A percentile compares a stretch with the other conserved stretches of the same genome.
Conservation (phyloP, 257 asterid species). For the Misopates orontium region DNA sequence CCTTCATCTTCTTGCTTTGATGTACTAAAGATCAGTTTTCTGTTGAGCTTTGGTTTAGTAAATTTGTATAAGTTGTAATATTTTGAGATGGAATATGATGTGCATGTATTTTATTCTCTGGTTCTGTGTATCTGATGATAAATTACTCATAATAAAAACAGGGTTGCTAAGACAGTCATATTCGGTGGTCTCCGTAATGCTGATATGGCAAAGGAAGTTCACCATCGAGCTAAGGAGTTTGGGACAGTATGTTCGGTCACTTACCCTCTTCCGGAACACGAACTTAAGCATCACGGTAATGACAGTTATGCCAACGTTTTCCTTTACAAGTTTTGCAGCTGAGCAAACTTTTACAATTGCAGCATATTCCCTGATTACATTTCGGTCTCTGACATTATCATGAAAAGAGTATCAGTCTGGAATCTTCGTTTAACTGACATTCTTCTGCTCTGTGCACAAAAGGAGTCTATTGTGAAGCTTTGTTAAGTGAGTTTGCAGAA, state of each 20-base stretch:
- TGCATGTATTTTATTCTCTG: constrained; percentile 2
- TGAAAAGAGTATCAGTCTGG: constrained; percentile 5
- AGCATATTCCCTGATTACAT: neutral
- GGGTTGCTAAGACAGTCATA: constrained; percentile 90
- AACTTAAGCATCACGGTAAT: constrained; percentile 75
- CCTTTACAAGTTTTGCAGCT: constrained; percentile 15
- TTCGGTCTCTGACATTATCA: neutral
- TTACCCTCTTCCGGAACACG: constrained; percentile 81
- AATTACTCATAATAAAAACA: constrained; percentile 39
- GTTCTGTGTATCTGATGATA: constrained; percentile 16
- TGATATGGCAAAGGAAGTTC: constrained; percentile 85
- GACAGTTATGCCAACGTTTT: constrained; percentile 12
- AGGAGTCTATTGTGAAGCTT: neutral
- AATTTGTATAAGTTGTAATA: neutral
- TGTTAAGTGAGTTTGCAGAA: neutral
- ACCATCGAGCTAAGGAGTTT: constrained; percentile 55
- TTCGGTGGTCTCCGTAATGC: constrained; percentile 74
- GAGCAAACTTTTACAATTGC: neutral
- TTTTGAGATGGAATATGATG: constrained; percentile 4
- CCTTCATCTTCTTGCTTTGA: constrained; percentile 11
- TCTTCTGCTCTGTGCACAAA: neutral
- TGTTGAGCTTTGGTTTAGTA: neutral
- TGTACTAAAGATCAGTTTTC: neutral
- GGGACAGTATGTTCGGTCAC: constrained; percentile 68
- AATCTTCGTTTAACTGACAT: neutral